These are phyloP conservation scores for Phylloporus sp. DNA, from an alignment of 1,284 basidiomycete species.

Conservation along the genomic window DNA sequence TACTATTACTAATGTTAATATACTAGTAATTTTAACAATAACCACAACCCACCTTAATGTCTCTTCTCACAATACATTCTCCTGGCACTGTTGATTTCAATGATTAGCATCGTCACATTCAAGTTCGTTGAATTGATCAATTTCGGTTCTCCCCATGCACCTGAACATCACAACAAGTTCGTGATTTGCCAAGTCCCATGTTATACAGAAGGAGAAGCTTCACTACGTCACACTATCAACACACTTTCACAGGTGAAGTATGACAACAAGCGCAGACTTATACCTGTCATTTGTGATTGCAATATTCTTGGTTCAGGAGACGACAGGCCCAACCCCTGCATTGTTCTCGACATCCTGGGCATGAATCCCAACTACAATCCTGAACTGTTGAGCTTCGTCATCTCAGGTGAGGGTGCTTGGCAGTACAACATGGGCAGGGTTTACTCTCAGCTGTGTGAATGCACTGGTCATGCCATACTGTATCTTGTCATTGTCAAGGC, in stretches of 20 bases:
- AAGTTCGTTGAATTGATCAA: constrained; percentile 97
- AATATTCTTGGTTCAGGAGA: constrained; percentile 98
- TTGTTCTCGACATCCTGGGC: constrained; percentile 96
- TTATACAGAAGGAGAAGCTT: constrained; percentile 94
- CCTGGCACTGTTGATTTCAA: constrained; percentile 67
- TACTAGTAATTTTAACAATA: no score
- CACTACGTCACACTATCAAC: constrained; percentile 90
- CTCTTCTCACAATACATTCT: constrained; percentile 93
- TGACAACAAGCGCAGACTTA: constrained; percentile 96
- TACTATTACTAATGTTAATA: no score
- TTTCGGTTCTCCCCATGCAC: constrained; percentile 83
- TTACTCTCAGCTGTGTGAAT: constrained; percentile 96
- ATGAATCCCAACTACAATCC: constrained; percentile 93
- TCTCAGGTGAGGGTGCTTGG: constrained; percentile 92
- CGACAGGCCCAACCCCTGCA: constrained; percentile 89
- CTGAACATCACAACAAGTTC: constrained; percentile 97
- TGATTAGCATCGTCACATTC: constrained; percentile 97
- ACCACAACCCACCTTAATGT: constrained; percentile 51
- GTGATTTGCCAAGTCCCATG: constrained; percentile 98
- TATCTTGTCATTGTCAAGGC: constrained; percentile 97
- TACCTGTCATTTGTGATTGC: constrained; percentile 96
- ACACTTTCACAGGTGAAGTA: constrained; percentile 95
- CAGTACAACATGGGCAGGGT: constrained; percentile 99
- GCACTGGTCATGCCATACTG: constrained; percentile 93
- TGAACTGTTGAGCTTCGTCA: constrained; percentile 93